Evolutionary conservation across 169 alveolate species (phyloP).

Genomic region (Toxoplasma gondii): DNA sequence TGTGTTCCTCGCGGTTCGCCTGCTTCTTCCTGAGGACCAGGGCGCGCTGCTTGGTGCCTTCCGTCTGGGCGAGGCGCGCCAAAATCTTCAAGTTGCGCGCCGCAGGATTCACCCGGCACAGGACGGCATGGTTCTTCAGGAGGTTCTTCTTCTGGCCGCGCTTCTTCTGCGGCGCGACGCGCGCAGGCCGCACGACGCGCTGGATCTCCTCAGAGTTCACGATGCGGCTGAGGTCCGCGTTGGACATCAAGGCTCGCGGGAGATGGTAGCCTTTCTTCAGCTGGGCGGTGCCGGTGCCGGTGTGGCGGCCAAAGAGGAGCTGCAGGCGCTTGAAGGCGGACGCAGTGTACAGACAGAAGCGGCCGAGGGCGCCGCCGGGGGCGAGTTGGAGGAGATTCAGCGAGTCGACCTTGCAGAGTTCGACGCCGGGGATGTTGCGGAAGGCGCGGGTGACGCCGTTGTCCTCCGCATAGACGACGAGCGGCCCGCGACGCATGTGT

Average conservation of each 20-base stretch:
- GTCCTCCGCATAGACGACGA: constrained; percentile 93
- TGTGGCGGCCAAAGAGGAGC: constrained; percentile 90
- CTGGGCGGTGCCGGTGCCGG: constrained; percentile 46
- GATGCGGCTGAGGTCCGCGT: constrained; percentile 96
- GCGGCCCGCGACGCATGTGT: constrained; percentile 96
- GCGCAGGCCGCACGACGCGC: constrained; percentile 87
- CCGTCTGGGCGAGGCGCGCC: constrained; percentile 61
- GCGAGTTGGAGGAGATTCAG: constrained; percentile 97
- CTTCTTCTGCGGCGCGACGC: constrained; percentile 69
- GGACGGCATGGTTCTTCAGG: constrained; percentile 73
- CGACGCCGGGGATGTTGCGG: constrained; percentile 97
- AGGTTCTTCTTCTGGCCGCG: constrained; percentile 72
- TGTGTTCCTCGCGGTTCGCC: constrained; percentile 8
- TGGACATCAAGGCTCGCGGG: constrained; percentile 82
- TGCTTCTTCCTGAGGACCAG: constrained; percentile 39
- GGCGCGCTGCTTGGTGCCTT: constrained; percentile 41
- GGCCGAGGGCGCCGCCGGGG: constrained; percentile 99
- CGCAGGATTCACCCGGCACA: constrained; percentile 76
- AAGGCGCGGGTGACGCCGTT: constrained; percentile 94
- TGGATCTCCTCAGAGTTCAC: constrained; percentile 97
- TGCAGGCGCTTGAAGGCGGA: constrained; percentile 94
- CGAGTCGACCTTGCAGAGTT: constrained; percentile 94
- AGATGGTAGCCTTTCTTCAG: constrained; percentile 74
- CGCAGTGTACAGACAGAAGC: constrained; percentile 96
- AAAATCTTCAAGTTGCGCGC: constrained; percentile 64